Conservation (phyloP, 2,329 filamentous ascomycete species). For the Ceratocystis destructans region DNA sequence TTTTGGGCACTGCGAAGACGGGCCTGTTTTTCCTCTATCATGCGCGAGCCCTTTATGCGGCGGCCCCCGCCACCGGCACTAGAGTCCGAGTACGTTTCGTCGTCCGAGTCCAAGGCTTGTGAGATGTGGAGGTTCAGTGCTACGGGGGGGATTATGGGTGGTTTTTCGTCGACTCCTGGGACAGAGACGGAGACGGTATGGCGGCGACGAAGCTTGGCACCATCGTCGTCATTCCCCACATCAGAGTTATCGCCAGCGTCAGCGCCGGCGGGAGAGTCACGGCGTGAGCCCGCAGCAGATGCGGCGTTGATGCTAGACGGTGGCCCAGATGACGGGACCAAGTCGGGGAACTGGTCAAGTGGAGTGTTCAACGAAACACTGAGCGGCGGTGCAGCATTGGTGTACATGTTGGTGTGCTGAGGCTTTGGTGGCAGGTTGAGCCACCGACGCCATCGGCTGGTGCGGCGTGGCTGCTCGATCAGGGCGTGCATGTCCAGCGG, state of each 20-base stretch:
- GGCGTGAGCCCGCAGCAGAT: slow-evolving; percentile 12
- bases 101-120: slow-evolving; percentile 21
- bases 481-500: slow-evolving; percentile 19
- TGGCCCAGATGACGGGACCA: neutral
- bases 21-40: slow-evolving; percentile 28
- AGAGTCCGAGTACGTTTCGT: slow-evolving; percentile 22
- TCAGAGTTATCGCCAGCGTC: slow-evolving; percentile 12
- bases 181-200: slow-evolving; percentile 20
- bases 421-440: slow-evolving; percentile 19
- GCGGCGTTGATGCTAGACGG: slow-evolving; percentile 10
- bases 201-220: slow-evolving; percentile 16
- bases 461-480: slow-evolving; percentile 22
- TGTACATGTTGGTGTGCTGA: slow-evolving; percentile 20
- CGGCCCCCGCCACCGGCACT: slow-evolving; percentile 21
- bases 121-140: slow-evolving; percentile 19
- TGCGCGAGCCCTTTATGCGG: slow-evolving; percentile 20
- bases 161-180: neutral
- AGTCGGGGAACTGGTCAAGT: slow-evolving; percentile 10
- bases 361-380: slow-evolving; percentile 12
- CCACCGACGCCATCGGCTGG: slow-evolving; percentile 18
- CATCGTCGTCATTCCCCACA: slow-evolving; percentile 6
- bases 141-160: slow-evolving; percentile 16
- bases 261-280: slow-evolving; percentile 4
- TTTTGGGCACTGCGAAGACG: slow-evolving; percentile 31
- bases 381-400: slow-evolving; percentile 19